A percentile compares a stretch with the other conserved stretches of the same genome.
Conservation (phyloP, 139 green algal species). For the Zygnema cylindricum region DNA sequence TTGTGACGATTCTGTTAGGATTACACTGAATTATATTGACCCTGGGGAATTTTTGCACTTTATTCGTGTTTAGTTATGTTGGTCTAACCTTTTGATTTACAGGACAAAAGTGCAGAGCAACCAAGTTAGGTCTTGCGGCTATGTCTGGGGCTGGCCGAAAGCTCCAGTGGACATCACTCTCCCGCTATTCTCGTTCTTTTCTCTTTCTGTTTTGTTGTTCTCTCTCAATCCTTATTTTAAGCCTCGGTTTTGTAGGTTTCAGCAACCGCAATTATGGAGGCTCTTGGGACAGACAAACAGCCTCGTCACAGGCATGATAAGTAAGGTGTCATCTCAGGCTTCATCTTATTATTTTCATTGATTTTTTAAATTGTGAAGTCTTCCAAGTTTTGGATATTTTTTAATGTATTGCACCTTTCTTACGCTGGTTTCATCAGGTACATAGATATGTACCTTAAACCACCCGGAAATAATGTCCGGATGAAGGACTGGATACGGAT, state of each 20-base stretch:
- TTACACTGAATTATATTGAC: too few relatives aligned
- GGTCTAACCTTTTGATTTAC: too few relatives aligned
- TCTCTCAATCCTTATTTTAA: too few relatives aligned
- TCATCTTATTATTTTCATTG: not conserved
- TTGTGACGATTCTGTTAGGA: not conserved
- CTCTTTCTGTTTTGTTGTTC: too few relatives aligned
- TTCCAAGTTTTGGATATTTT: not conserved
- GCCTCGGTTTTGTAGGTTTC: not conserved
- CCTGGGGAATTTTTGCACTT: too few relatives aligned
- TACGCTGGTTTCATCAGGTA: not conserved
- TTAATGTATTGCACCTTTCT: not conserved
- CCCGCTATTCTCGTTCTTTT: too few relatives aligned
- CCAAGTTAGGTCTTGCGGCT: too few relatives aligned
- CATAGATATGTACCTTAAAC: conserved; percentile 22
- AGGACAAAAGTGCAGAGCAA: too few relatives aligned
- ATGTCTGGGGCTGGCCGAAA: too few relatives aligned
- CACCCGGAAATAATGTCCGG: conserved; percentile 1
- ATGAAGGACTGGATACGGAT: conserved; percentile 11
- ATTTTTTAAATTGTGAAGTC: not conserved
- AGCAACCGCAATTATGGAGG: not conserved
- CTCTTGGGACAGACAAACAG: not conserved
- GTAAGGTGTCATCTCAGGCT: too few relatives aligned
- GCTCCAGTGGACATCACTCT: too few relatives aligned
- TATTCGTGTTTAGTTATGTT: too few relatives aligned
- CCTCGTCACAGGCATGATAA: not conserved